Evolutionary conservation across 805 yeast species (phyloP).

Genomic region (Metschnikowia bowlesiae): DNA sequence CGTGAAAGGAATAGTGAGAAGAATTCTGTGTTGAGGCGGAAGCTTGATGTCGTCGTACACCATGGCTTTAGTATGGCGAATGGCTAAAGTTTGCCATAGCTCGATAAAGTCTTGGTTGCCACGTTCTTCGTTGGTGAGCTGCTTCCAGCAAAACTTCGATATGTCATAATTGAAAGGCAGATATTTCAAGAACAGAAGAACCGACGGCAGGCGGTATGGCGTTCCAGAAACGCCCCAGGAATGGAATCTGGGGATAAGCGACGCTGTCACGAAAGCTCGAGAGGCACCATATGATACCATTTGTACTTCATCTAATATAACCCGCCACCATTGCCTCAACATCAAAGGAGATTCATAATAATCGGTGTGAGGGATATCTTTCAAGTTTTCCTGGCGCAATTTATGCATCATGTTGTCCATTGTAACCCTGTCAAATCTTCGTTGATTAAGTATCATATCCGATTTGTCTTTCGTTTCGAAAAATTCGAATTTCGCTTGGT

Average conservation of each 20-base stretch:
- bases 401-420: constrained; percentile 11
- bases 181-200: constrained; percentile 61
- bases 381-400: constrained; percentile 9
- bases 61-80: constrained; percentile 82
- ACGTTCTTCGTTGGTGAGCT: constrained; percentile 12
- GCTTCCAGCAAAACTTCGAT: constrained; percentile 39
- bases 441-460: constrained; percentile 11
- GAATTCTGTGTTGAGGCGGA: constrained; percentile 72
- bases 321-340: constrained; percentile 81
- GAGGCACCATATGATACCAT: constrained; percentile 75
- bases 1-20: constrained; percentile 70
- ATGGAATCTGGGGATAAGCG: constrained; percentile 76
- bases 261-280: constrained; percentile 75
- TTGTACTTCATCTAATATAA: constrained; percentile 91
- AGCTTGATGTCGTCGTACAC: constrained; percentile 71
- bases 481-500: constrained; percentile 11
- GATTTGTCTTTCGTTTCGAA: constrained; percentile 4
- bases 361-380: constrained; percentile 13
- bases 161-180: constrained; percentile 57
- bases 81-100: constrained; percentile 51
- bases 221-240: constrained; percentile 99
- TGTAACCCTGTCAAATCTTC: constrained; percentile 13
- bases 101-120: constrained; percentile 28
- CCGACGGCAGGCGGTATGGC: constrained; percentile 71
- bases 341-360: constrained; percentile 75